A percentile compares a stretch with the other conserved stretches of the same genome.
phyloP scores from a whole-genome alignment of 805 yeast genomes.

The Torulaspora gathmanii region DNA sequence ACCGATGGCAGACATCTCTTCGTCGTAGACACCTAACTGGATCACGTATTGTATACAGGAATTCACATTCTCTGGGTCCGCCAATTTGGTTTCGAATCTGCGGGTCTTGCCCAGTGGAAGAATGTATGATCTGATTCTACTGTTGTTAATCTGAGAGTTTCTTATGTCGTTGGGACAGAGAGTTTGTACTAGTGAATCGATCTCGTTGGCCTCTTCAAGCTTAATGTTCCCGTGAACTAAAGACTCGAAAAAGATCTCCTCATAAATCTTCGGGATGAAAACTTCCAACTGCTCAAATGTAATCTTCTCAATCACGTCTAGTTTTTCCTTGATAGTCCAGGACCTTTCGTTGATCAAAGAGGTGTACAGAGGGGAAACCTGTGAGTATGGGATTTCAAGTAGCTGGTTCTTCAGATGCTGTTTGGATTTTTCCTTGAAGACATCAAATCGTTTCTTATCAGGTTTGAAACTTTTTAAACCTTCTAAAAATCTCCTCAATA shows the following conservation, averaged over 20 bases:
- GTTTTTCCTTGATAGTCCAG: conserved; percentile 61
- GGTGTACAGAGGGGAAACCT: conserved; percentile 59
- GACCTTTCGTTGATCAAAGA: conserved; percentile 66
- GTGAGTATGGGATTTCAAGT: conserved; percentile 71
- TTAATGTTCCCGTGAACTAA: conserved; percentile 71
- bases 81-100: conserved; percentile 47
- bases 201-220: conserved; percentile 48
- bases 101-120: conserved; percentile 39
- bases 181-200: conserved; percentile 44
- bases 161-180: conserved; percentile 43
- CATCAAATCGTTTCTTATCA: conserved; percentile 55
- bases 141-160: conserved; percentile 25
- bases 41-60: conserved; percentile 76
- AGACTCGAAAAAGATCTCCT: conserved; percentile 64
- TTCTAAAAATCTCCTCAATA: conserved; percentile 56
- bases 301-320: conserved; percentile 44
- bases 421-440: conserved; percentile 57
- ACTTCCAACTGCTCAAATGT: conserved; percentile 46
- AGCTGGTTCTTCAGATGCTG: conserved; percentile 67
- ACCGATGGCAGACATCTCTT: conserved; percentile 44
- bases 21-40: conserved; percentile 58
- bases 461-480: conserved; percentile 49
- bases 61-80: conserved; percentile 69
- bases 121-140: conserved; percentile 39
- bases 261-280: conserved; percentile 50